Evolutionary conservation across 2,329 filamentous ascomycete species (phyloP), one percentile per base, ranked within the genome.

Genomic region (Scedosporium apiospermum): DNA sequence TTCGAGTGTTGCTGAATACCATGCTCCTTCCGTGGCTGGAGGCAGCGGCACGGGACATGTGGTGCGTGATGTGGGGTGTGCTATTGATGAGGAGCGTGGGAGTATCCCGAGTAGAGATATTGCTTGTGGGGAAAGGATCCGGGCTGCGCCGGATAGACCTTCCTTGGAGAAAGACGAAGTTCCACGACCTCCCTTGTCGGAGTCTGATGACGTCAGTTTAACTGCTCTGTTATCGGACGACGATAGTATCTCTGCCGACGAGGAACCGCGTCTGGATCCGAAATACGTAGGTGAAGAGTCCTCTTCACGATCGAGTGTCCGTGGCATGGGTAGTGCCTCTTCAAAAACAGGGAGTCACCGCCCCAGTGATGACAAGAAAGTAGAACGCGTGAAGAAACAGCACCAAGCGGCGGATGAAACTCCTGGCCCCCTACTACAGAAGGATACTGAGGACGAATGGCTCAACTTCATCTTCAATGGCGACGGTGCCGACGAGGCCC

Each of bases 181-280:
- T 14, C 51, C 21, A 14, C 23, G 23, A 26, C 23, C 51, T 55
- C 51, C 21, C 51, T 10, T 26, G 23, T 23, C 12, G 23, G n/a
- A 26, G 14, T 21, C 23, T 4, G 58, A 34, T 57, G 60, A 57
- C 49, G 49, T 61, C 60, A 61, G 49, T 26, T 42, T 61, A 30
- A 55, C 60, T 30, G 49, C 60, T n/a, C 49, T 61, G n/a, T 49
- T 61, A 2, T 44, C 60, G 3, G 44, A 59, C n/a, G 23, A 34
- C 18, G 38, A 51, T 23, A 58, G 55, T 6, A 58, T 6, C 27
- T 34, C 14, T 9, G 7, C 26, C 16, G 27, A 38, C 27, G 27
- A 58, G 12, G 23, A 58, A n/a, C 55, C 27, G 21, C 55, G 55
- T 18, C 55, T 6, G 16, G 27, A n/a, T 41, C 12, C 21, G 18